Evolutionary conservation across 169 alveolate species (phyloP), one percentile per base, ranked within the genome.

Genomic region (Besnoitia besnoiti): DNA sequence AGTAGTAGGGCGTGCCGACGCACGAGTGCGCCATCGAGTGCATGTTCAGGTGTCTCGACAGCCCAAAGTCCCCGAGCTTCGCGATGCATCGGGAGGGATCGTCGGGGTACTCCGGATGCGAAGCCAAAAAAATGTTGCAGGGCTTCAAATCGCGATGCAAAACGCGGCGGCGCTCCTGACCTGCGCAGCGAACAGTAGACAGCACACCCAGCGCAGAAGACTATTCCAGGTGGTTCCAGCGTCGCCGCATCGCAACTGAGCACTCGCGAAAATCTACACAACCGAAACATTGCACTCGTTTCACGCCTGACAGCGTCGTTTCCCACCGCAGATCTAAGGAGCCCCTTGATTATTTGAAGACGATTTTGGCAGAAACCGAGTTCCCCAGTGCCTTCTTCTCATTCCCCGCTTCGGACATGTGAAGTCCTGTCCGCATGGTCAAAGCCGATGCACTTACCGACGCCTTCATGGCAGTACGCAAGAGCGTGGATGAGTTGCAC

Each of bases 91-190:
- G 50, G n/a, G 92, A 88, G 59, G 93, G 59, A 67, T 62, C 67
- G 87, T 30, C 50, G 30, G 90, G 67, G 50, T 85, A 85, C 89
- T 89, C 93, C 8, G 99, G 98, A 77, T 59, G 37, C 33, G 51
- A n/a, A 24, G 77, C 37, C 46, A 97, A 94, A 94, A 98, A 98
- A 51, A 98, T 96, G 92, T 98, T 98, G 93, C 97, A 95, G 30
- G 99, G 97, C 94, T 98, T 98, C 88, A 98, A 92, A 95, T 98
- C 99, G 46, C 99, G 94, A 95, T 98, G 99, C 30, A 98, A 96
- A 46, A 98, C 90, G 7, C 89, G 85, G 10, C 49, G 87, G 3
- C 88, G 5, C 42, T 46, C 50, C 33, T 10, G 82, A 47, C 91
- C 93, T 97, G 95, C 96, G 96, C 85, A 97, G n/a, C n/a, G n/a